Percentiles rank a stretch among this genome's conserved stretches.
phyloP scores from a whole-genome alignment of 2,329 filamentous ascomycete species.

The Diaporthe caulivora region DNA sequence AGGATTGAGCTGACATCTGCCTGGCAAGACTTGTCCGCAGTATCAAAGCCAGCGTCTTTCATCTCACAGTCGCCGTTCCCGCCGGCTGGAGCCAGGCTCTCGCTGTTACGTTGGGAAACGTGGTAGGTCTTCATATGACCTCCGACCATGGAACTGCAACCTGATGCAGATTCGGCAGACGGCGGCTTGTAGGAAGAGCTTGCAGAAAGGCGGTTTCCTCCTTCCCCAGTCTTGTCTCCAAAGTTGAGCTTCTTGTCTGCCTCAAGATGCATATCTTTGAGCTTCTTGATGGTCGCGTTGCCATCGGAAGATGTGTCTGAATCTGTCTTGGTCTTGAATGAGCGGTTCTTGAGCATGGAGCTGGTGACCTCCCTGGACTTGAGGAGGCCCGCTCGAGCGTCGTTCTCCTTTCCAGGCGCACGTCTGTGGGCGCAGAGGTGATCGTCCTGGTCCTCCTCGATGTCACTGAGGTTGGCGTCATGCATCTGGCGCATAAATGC shows the following conservation, averaged over 20 bases:
- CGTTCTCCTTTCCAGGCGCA: slow-evolving; percentile 36
- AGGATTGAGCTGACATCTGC: slow-evolving; percentile 1
- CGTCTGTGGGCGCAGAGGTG: background rate
- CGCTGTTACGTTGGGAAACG: background rate
- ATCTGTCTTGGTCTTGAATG: slow-evolving; percentile 31
- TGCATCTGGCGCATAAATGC: slow-evolving; percentile 38
- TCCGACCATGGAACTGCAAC: background rate
- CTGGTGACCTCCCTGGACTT: slow-evolving; percentile 32
- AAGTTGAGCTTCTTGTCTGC: slow-evolving; percentile 15
- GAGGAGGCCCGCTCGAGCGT: slow-evolving; percentile 10
- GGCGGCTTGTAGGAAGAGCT: slow-evolving; percentile 28
- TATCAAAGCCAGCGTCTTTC: background rate
- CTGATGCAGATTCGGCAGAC: slow-evolving; percentile 20
- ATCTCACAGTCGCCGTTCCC: background rate
- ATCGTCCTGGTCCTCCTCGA: slow-evolving; percentile 34
- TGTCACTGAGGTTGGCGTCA: slow-evolving; percentile 37
- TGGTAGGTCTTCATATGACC: background rate
- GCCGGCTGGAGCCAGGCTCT: background rate
- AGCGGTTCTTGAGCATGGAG: slow-evolving; percentile 34
- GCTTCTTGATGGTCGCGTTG: slow-evolving; percentile 9
- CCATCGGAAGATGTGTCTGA: slow-evolving; percentile 32
- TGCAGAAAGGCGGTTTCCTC: slow-evolving; percentile 25
- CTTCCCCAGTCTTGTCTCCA: background rate
- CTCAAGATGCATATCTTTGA: slow-evolving; percentile 29
- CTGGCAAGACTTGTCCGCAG: slow-evolving; percentile 1